Conservation (phyloP, 2,329 filamentous ascomycete genomes). For the Aspergillus ochraceus region DNA sequence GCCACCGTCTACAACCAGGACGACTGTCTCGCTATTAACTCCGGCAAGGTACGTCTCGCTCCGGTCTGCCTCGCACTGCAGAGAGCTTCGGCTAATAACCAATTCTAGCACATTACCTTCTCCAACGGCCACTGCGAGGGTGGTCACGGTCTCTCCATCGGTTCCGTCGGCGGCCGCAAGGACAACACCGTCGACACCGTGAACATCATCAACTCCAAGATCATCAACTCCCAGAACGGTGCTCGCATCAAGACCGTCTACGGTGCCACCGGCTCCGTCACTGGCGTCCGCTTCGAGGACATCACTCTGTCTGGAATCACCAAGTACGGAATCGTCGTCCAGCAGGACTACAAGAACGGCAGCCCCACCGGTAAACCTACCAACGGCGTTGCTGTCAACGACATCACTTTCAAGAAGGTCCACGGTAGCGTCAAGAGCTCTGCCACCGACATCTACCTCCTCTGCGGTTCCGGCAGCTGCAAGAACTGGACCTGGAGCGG, state of each 20-base stretch:
- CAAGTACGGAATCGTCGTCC: constrained; percentile 49
- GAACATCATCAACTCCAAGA: constrained; percentile 50
- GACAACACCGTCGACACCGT: constrained; percentile 57
- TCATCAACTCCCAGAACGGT: constrained; percentile 44
- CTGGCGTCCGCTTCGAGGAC: constrained; percentile 52
- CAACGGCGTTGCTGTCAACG: constrained; percentile 40
- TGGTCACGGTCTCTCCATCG: constrained; percentile 35
- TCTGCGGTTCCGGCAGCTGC: constrained; percentile 55
- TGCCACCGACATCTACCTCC: constrained; percentile 50
- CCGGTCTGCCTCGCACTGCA: too few relatives aligned
- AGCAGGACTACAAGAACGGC: constrained; percentile 58
- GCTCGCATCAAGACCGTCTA: constrained; percentile 52
- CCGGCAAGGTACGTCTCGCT: constrained; percentile 16
- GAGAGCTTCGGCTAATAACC: background rate
- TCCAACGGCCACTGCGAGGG: constrained; percentile 38
- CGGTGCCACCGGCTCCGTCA: constrained; percentile 54
- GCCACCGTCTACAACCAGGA: constrained; percentile 48
- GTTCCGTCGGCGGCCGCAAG: constrained; percentile 46
- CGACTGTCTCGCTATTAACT: constrained; percentile 38
- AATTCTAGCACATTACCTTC: constrained; percentile 24
- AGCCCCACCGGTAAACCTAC: constrained; percentile 39
- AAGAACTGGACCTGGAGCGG: constrained; percentile 50
- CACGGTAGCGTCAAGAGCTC: constrained; percentile 33
- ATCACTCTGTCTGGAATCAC: constrained; percentile 54
- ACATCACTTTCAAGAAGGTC: constrained; percentile 37